These are phyloP conservation scores for Trypethelium eluteriae DNA, from an alignment of 495 filamentous ascomycete genomes.

Conservation along the genomic window DNA sequence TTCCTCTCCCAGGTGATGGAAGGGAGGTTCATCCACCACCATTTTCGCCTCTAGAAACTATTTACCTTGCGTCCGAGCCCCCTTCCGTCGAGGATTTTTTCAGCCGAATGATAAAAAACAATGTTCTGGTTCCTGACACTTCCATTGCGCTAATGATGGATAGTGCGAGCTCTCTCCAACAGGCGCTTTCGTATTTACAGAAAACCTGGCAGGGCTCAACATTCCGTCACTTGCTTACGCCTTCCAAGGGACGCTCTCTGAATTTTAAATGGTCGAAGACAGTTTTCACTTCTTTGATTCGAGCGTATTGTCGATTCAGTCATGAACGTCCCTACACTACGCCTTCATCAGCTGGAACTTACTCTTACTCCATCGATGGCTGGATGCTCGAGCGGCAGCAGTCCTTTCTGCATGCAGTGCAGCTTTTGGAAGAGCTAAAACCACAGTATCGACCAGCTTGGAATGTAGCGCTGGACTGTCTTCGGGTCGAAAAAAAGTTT, in stretches of 20 bases:
- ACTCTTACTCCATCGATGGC: background rate
- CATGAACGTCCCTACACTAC: background rate
- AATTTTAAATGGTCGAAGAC: constrained; percentile 16
- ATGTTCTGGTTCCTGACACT: constrained; percentile 37
- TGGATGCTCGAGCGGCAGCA: constrained; percentile 23
- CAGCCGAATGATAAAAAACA: constrained; percentile 45
- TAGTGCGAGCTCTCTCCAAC: constrained; percentile 35
- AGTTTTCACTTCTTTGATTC: background rate
- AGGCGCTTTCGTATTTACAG: constrained; percentile 39
- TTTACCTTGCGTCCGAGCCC: constrained; percentile 49
- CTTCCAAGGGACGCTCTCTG: background rate
- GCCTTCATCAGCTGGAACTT: constrained; percentile 2
- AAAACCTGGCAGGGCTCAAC: background rate
- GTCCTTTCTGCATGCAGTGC: constrained; percentile 39
- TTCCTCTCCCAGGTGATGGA: constrained; percentile 52
- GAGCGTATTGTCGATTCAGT: background rate
- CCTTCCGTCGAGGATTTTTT: constrained; percentile 50
- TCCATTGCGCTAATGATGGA: constrained; percentile 46
- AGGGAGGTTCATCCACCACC: constrained; percentile 51
- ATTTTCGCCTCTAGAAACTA: constrained; percentile 48
- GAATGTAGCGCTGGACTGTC: constrained; percentile 26
- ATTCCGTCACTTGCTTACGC: background rate
- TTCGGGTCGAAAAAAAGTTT: background rate
- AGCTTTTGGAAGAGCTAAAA: constrained; percentile 35
- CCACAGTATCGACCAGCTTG: constrained; percentile 38